These are phyloP conservation scores for Quercus rubra DNA, from an alignment of 306 rosid species.

Conservation along the genomic window DNA sequence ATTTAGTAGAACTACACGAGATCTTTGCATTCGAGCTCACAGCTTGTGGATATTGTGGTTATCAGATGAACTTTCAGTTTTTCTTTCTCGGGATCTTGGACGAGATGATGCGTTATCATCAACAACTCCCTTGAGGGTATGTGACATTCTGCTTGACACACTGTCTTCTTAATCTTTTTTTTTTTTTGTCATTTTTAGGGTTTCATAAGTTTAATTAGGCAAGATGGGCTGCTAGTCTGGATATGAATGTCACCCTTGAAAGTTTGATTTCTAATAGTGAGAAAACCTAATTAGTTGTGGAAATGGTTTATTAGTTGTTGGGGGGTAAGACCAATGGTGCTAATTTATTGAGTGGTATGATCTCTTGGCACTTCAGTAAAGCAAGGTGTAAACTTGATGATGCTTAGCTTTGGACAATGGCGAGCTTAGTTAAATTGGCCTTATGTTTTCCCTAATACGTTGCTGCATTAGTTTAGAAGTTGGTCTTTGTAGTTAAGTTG, in stretches of 20 bases:
- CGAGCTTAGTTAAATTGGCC: too few relatives aligned
- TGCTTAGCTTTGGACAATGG: too few relatives aligned
- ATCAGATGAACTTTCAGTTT: conserved; percentile 68
- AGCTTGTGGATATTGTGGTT: conserved; percentile 88
- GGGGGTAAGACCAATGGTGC: too few relatives aligned
- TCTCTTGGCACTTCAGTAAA: too few relatives aligned
- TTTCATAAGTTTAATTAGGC: background rate
- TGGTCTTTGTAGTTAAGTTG: too few relatives aligned
- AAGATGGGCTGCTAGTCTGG: background rate
- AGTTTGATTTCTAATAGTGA: too few relatives aligned
- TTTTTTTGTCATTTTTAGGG: background rate
- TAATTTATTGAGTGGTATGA: too few relatives aligned
- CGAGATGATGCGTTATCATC: conserved; percentile 76
- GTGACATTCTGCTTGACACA: background rate
- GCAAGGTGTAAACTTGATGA: too few relatives aligned
- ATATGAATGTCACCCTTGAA: background rate
- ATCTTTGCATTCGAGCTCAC: conserved; percentile 84
- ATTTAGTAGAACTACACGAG: too few relatives aligned
- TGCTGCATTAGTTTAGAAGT: too few relatives aligned
- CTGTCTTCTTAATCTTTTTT: conserved; percentile 15
- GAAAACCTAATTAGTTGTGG: background rate
- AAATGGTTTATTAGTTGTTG: background rate
- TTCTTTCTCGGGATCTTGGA: conserved; percentile 62
- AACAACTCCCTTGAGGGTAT: conserved; percentile 79
- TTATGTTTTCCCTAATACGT: too few relatives aligned